Percentiles rank a stretch among this genome's conserved stretches.
Evolutionary conservation across 139 green algal species (phyloP).

Genomic region (Micractinium conductrix): DNA sequence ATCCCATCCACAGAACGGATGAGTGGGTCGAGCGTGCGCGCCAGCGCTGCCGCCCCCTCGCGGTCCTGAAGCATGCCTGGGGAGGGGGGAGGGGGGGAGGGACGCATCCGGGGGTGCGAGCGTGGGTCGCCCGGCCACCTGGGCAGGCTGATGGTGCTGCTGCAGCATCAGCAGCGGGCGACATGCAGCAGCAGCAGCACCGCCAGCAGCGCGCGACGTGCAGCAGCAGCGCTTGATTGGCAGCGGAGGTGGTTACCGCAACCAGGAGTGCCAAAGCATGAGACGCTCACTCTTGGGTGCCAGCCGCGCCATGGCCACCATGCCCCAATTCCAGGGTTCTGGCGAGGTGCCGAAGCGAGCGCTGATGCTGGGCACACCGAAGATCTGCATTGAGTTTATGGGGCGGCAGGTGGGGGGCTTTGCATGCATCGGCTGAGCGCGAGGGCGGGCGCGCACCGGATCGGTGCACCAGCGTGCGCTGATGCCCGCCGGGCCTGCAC

Average conservation of each 20-base stretch:
- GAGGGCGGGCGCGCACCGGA: no score
- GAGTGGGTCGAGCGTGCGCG: conserved; percentile 66
- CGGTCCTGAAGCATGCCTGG: conserved; percentile 62
- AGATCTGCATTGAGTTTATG: conserved; percentile 31
- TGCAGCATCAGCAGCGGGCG: not conserved
- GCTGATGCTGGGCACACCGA: conserved; percentile 80
- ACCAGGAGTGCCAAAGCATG: no score
- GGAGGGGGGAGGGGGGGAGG: not conserved
- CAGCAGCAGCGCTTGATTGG: no score
- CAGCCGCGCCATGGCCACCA: conserved; percentile 82
- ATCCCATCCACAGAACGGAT: conserved; percentile 80
- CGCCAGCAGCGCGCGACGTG: no score
- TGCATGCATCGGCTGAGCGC: no score
- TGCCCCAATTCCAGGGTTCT: conserved; percentile 92
- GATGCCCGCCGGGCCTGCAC: no score
- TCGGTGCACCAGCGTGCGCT: no score
- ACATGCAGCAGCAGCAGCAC: no score
- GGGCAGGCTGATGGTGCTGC: no score
- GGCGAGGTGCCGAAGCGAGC: conserved; percentile 95
- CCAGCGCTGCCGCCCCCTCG: conserved; percentile 58
- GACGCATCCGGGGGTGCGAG: not conserved
- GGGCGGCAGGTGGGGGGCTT: no score
- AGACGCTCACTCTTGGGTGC: conserved; percentile 56
- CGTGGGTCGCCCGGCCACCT: no score
- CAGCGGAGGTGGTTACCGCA: no score